Conservation (phyloP, 2,329 filamentous ascomycete genomes). For the Calonectria pseudoreteaudii region DNA sequence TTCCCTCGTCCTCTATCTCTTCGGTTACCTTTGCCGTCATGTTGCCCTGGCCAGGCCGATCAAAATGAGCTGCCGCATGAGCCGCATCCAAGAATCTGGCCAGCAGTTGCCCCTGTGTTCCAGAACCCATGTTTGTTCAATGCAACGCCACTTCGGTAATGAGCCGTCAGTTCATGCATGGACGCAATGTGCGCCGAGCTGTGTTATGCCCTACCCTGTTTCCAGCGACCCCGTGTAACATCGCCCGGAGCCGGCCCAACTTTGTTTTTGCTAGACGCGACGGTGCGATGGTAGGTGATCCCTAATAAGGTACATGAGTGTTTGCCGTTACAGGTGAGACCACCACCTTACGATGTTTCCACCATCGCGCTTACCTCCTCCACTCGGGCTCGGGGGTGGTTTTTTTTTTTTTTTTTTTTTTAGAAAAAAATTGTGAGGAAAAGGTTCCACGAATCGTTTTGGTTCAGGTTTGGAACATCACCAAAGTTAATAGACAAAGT, state of each 20-base stretch:
- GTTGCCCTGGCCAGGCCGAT: background rate
- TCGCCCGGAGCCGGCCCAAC: background rate
- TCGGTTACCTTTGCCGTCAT: background rate
- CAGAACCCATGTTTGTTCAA: slow-evolving; percentile 34
- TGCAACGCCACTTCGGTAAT: background rate
- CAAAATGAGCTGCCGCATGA: slow-evolving; percentile 25
- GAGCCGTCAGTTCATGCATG: slow-evolving; percentile 4
- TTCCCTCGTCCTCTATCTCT: background rate
- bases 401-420: too few species aligned
- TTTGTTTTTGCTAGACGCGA: background rate
- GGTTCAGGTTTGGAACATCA: background rate
- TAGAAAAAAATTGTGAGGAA: background rate
- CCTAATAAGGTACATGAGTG: background rate
- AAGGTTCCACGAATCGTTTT: background rate
- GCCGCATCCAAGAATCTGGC: slow-evolving; percentile 41
- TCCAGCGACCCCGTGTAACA: background rate
- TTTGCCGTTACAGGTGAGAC: background rate
- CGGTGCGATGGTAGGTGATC: background rate
- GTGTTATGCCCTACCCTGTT: background rate
- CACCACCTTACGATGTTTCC: background rate
- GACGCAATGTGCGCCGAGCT: background rate
- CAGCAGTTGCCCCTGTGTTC: slow-evolving; percentile 35
- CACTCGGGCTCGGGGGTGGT: too few species aligned
- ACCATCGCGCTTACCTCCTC: background rate
- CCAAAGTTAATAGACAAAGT: background rate